Percentiles rank a stretch among this genome's conserved stretches.
These are phyloP conservation scores for Russula dissimulans DNA, from an alignment of 768 basidiomycete genomes.

Conservation along the genomic window DNA sequence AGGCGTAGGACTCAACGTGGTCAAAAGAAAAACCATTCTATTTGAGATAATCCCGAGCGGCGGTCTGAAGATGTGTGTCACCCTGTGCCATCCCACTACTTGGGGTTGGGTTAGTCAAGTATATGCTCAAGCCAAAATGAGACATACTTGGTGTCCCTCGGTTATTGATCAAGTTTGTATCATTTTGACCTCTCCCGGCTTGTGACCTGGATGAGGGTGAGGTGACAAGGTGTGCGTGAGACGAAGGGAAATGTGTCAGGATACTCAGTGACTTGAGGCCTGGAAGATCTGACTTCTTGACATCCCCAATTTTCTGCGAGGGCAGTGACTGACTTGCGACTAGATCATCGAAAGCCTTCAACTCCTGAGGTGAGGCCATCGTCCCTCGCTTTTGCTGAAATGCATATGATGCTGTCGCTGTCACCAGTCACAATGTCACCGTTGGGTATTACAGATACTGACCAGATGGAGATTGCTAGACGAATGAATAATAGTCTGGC, in stretches of 20 bases:
- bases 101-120: neutral
- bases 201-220: constrained; percentile 51
- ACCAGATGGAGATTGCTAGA: constrained; percentile 98
- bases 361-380: constrained; percentile 56
- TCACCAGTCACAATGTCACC: constrained; percentile 88
- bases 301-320: constrained; percentile 76
- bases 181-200: constrained; percentile 91
- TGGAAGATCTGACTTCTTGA: constrained; percentile 86
- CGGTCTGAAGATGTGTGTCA: constrained; percentile 45
- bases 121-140: neutral
- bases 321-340: constrained; percentile 76
- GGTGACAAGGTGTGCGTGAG: neutral
- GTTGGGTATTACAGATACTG: constrained; percentile 78
- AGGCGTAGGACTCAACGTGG: no score
- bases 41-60: constrained; percentile 82
- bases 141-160: constrained; percentile 79
- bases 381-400: constrained; percentile 65
- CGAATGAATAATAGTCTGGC: constrained; percentile 83
- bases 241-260: constrained; percentile 39
- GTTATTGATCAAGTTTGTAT: constrained; percentile 69
- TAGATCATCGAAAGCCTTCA: constrained; percentile 62
- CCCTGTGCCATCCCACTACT: constrained; percentile 66
- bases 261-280: constrained; percentile 68
- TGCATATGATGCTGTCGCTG: constrained; percentile 79
- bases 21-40: constrained; percentile 71